These are phyloP conservation scores for Oidiodendron maius DNA, from an alignment of 495 filamentous ascomycete species.

Conservation along the genomic window DNA sequence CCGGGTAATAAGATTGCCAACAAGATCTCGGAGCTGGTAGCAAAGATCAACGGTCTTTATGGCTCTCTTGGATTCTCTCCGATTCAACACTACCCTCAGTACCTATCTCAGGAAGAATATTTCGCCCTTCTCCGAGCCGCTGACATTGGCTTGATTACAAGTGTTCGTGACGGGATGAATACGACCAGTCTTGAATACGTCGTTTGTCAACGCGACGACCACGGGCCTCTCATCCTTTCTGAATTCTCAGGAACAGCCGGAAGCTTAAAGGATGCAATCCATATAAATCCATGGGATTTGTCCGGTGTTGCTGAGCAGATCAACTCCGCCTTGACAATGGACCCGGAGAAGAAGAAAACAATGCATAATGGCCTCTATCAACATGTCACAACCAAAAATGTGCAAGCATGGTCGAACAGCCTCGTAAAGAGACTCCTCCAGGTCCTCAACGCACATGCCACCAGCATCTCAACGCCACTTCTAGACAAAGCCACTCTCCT, in stretches of 20 bases:
- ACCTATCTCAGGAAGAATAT: conserved; percentile 80
- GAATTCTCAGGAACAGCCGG: conserved; percentile 94
- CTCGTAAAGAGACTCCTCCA: conserved; percentile 70
- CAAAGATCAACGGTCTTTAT: conserved; percentile 83
- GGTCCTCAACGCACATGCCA: conserved; percentile 70
- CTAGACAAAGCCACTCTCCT: conserved; percentile 68
- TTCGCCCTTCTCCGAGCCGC: conserved; percentile 82
- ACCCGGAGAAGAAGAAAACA: conserved; percentile 48
- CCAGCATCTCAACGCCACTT: conserved; percentile 69
- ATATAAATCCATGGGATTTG: conserved; percentile 93
- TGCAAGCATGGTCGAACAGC: conserved; percentile 73
- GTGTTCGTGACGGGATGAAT: conserved; percentile 93
- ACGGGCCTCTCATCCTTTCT: conserved; percentile 84
- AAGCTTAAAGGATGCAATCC: conserved; percentile 74
- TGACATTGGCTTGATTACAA: conserved; percentile 86
- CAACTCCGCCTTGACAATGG: conserved; percentile 70
- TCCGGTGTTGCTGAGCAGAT: conserved; percentile 75
- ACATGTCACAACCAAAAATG: conserved; percentile 76
- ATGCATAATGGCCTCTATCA: conserved; percentile 64
- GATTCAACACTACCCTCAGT: conserved; percentile 89
- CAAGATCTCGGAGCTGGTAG: conserved; percentile 80
- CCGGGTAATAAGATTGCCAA: conserved; percentile 67
- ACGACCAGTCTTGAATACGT: conserved; percentile 92
- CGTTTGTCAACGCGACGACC: conserved; percentile 77
- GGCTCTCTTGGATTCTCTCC: conserved; percentile 81